Percentiles rank a stretch among this genome's conserved stretches.
Conservation (phyloP, 2,329 filamentous ascomycete genomes). For the Tolypocladium tundrense region DNA sequence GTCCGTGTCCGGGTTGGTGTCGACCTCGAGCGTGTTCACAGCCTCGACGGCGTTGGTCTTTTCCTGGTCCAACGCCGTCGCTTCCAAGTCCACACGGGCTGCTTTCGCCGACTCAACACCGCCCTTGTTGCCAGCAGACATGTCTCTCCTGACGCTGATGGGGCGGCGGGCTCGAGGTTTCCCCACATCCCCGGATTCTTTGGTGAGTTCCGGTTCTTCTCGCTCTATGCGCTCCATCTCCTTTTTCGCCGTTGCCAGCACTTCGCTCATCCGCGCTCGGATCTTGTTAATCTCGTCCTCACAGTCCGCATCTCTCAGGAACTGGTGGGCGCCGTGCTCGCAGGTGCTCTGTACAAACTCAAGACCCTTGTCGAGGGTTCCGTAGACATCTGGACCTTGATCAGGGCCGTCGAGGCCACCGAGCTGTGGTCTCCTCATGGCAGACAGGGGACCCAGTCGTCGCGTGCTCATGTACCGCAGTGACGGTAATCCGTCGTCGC, state of each 20-base stretch:
- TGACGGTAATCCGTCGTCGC: conserved; percentile 27
- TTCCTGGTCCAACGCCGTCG: conserved; percentile 4
- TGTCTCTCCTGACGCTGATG: conserved; percentile 41
- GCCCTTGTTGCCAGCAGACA: conserved; percentile 18
- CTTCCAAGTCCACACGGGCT: conserved; percentile 12
- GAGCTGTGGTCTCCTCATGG: conserved; percentile 14
- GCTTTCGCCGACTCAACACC: conserved; percentile 13
- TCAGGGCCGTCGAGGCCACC: conserved; percentile 11
- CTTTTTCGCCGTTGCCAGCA: conserved; percentile 48
- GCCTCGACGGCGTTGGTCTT: conserved; percentile 9
- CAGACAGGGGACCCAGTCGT: conserved; percentile 18
- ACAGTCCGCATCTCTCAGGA: conserved; percentile 80
- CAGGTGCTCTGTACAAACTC: conserved; percentile 74
- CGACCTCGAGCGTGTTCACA: conserved; percentile 20
- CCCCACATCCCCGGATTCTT: conserved; percentile 25
- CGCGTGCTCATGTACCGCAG: conserved; percentile 29
- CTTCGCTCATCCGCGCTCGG: conserved; percentile 51
- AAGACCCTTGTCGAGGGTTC: conserved; percentile 66
- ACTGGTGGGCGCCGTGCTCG: conserved; percentile 80
- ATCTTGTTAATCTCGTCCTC: conserved; percentile 64
- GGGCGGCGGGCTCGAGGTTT: conserved; percentile 40
- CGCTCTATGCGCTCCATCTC: conserved; percentile 47
- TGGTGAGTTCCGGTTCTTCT: conserved; percentile 37
- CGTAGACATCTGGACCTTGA: conserved; percentile 44
- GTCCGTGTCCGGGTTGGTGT: conserved; percentile 27